Evolutionary conservation across 148 eudicot species (phyloP).

Genomic region (Talinum fruticosum): DNA sequence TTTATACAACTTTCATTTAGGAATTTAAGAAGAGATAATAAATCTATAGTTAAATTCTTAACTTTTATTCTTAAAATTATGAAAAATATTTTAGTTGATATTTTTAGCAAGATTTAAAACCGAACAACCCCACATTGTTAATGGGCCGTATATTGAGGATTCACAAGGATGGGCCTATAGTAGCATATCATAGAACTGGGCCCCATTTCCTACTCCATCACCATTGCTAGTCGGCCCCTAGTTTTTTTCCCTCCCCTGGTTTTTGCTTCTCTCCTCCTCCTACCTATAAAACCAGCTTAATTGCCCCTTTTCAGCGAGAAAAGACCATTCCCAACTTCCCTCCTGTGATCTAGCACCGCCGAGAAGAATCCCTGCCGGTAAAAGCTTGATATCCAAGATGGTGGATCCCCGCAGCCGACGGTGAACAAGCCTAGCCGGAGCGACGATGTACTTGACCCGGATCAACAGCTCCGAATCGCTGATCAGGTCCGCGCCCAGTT

Average conservation of each 20-base stretch:
- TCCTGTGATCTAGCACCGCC: neutral
- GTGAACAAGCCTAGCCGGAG: constrained; percentile 67
- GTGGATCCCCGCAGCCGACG: constrained; percentile 19
- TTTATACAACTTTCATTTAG: too few species aligned
- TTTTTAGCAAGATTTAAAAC: too few species aligned
- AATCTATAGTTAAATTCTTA: too few species aligned
- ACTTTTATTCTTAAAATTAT: too few species aligned
- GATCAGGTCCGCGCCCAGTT: constrained; percentile 39
- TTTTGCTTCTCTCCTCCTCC: neutral
- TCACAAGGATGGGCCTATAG: neutral
- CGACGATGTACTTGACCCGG: constrained; percentile 54
- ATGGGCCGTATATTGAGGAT: too few species aligned
- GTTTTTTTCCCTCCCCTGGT: constrained; percentile 21
- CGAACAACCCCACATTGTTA: too few species aligned
- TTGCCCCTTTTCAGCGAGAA: neutral
- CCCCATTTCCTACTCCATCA: too few species aligned
- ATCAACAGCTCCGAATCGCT: constrained; percentile 44
- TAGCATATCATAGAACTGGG: too few species aligned
- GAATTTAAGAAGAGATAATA: too few species aligned
- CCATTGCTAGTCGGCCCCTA: constrained; percentile 12
- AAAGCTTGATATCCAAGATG: constrained; percentile 13
- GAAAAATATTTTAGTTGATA: too few species aligned
- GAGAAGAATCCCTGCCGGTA: neutral
- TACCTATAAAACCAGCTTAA: neutral
- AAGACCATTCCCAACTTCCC: neutral